A percentile compares a stretch with the other conserved stretches of the same genome.
Conservation (phyloP, 495 filamentous ascomycete genomes). For the Viridothelium virens region DNA sequence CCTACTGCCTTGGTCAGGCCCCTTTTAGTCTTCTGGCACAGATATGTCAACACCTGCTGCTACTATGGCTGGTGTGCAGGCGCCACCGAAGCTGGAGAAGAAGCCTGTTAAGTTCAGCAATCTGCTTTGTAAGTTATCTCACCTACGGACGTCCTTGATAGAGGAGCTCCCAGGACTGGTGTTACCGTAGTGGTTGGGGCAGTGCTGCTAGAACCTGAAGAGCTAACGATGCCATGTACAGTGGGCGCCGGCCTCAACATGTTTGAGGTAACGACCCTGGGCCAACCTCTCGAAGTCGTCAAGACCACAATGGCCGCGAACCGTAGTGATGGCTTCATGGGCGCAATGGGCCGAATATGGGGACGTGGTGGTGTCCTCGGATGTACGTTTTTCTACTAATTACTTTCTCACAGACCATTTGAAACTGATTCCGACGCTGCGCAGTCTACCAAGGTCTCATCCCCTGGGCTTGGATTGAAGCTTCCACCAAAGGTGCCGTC, state of each 20-base stretch:
- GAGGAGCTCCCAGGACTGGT: neutral
- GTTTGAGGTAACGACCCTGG: constrained; percentile 90
- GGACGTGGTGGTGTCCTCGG: constrained; percentile 85
- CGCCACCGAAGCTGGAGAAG: constrained; percentile 73
- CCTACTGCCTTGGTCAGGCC: constrained; percentile 41
- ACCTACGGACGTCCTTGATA: neutral
- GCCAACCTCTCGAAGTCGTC: constrained; percentile 93
- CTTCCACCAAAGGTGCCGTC: constrained; percentile 97
- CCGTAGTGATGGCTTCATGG: constrained; percentile 75
- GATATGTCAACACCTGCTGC: constrained; percentile 16
- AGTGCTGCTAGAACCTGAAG: neutral
- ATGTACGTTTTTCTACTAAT: constrained; percentile 49
- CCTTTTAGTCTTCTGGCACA: constrained; percentile 17
- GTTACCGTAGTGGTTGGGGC: neutral
- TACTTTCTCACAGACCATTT: constrained; percentile 6
- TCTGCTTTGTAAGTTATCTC: constrained; percentile 58
- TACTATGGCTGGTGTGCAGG: constrained; percentile 32
- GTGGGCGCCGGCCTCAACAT: constrained; percentile 94
- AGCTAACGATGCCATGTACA: constrained; percentile 29
- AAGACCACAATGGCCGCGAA: constrained; percentile 99
- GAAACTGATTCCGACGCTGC: constrained; percentile 12
- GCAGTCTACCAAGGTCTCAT: constrained; percentile 99
- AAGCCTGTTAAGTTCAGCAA: constrained; percentile 99
- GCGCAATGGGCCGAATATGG: constrained; percentile 82
- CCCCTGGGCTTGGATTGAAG: constrained; percentile 99